phyloP scores from a whole-genome alignment of 2,329 filamentous ascomycete genomes.

The Botrytis deweyae region DNA sequence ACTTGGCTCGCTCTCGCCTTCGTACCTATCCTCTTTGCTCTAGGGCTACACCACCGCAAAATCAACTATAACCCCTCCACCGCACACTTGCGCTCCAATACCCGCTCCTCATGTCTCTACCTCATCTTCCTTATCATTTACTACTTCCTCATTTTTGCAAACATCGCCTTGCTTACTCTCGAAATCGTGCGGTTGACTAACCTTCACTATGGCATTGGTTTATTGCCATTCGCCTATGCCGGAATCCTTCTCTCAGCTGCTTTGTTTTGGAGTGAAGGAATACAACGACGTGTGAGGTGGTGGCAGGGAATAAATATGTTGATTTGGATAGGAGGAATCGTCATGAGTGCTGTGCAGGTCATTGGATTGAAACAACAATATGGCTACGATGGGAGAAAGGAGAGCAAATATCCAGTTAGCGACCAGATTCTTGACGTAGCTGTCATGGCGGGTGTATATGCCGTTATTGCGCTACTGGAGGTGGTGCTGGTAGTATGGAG shows the following conservation, averaged over 20 bases:
- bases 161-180: slow-evolving; percentile 39
- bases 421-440: slow-evolving; percentile 40
- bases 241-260: slow-evolving; percentile 35
- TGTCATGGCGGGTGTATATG: slow-evolving; percentile 41
- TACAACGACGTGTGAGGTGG: slow-evolving; percentile 27
- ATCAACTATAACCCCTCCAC: slow-evolving; percentile 32
- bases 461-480: slow-evolving; percentile 36
- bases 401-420: slow-evolving; percentile 38
- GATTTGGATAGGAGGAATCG: slow-evolving; percentile 38
- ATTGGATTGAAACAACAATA: slow-evolving; percentile 36
- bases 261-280: slow-evolving; percentile 34
- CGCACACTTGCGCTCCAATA: slow-evolving; percentile 26
- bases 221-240: slow-evolving; percentile 41
- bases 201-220: slow-evolving; percentile 38
- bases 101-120: slow-evolving; percentile 24
- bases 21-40: slow-evolving; percentile 33
- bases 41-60: slow-evolving; percentile 28
- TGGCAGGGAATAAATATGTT: slow-evolving; percentile 36
- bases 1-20: slow-evolving; percentile 38
- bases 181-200: slow-evolving; percentile 40
- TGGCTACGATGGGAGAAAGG: slow-evolving; percentile 33
- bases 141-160: slow-evolving; percentile 37
- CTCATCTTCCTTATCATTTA: slow-evolving; percentile 32
- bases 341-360: slow-evolving; percentile 37
- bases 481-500: slow-evolving; percentile 31